These are phyloP conservation scores for Pythium chondricola DNA, from an alignment of 352 stramenopile genomes.

Conservation along the genomic window DNA sequence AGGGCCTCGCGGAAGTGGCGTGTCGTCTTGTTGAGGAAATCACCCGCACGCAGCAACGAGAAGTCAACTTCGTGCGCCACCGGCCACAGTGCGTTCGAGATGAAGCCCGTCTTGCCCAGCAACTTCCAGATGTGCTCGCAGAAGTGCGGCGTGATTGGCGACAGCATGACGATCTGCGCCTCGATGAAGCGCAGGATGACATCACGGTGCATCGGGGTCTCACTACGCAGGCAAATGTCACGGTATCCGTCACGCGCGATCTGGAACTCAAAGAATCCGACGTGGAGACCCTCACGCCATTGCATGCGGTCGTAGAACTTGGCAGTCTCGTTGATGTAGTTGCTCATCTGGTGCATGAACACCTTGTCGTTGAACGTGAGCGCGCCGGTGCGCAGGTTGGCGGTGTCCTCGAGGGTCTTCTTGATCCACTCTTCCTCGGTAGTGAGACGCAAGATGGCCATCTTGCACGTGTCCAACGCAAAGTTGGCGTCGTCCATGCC, in stretches of 20 bases:
- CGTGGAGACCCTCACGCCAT: constrained; percentile 96
- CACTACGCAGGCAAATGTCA: constrained; percentile 88
- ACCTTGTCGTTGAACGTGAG: constrained; percentile 92
- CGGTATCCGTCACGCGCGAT: constrained; percentile 97
- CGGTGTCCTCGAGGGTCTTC: constrained; percentile 82
- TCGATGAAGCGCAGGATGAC: constrained; percentile 94
- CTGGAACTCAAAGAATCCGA: constrained; percentile 99
- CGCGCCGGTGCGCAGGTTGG: constrained; percentile 72
- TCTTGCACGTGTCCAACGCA: constrained; percentile 94
- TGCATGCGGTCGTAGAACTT: constrained; percentile 88
- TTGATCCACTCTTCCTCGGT: constrained; percentile 98
- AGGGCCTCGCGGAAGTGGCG: constrained; percentile 88
- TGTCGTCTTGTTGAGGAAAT: constrained; percentile 91
- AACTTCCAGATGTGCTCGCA: constrained; percentile 92
- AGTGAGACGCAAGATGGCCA: constrained; percentile 95
- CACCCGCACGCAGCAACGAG: constrained; percentile 87
- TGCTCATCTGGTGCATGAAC: constrained; percentile 97
- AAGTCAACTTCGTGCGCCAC: constrained; percentile 86
- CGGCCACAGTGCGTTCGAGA: constrained; percentile 88
- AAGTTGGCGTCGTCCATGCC: constrained; percentile 99
- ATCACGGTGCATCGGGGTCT: constrained; percentile 88
- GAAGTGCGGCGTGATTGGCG: constrained; percentile 95
- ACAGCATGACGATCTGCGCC: constrained; percentile 91
- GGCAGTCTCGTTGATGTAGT: constrained; percentile 88
- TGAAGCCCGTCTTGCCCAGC: constrained; percentile 89